A percentile compares a stretch with the other conserved stretches of the same genome.
These are phyloP conservation scores for Claviceps cyperi DNA, from an alignment of 2,329 filamentous ascomycete species.

Conservation along the genomic window DNA sequence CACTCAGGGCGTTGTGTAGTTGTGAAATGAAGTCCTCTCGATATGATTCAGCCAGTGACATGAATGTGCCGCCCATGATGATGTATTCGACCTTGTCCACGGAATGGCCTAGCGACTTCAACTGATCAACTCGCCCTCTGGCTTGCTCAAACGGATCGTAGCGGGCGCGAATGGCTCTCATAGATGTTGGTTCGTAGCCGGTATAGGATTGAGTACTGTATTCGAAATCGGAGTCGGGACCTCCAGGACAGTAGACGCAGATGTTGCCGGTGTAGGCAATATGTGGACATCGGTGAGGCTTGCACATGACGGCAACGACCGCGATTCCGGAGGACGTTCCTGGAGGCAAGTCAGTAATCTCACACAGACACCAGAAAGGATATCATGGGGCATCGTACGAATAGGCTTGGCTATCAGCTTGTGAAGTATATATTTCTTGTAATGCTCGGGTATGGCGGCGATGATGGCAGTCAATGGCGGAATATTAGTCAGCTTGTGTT, in stretches of 20 bases:
- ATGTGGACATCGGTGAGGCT: slow-evolving; percentile 92
- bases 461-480: slow-evolving; percentile 94
- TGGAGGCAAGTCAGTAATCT: slow-evolving; percentile 18
- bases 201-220: slow-evolving; percentile 99
- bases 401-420: slow-evolving; percentile 97
- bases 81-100: slow-evolving; percentile 99
- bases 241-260: slow-evolving; percentile 95
- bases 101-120: slow-evolving; percentile 87
- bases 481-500: slow-evolving; percentile 76
- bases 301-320: slow-evolving; percentile 98
- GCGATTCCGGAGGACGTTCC: slow-evolving; percentile 93
- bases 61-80: slow-evolving; percentile 98
- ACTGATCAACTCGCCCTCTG: slow-evolving; percentile 86
- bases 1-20: slow-evolving; percentile 89
- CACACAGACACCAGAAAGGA: no score
- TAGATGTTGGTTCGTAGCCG: slow-evolving; percentile 94
- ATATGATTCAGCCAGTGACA: slow-evolving; percentile 84
- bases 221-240: slow-evolving; percentile 95
- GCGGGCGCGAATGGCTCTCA: slow-evolving; percentile 90
- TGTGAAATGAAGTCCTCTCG: slow-evolving; percentile 89
- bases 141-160: slow-evolving; percentile 98
- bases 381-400: slow-evolving; percentile 30
- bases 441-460: slow-evolving; percentile 95
- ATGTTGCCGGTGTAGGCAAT: slow-evolving; percentile 98
- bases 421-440: slow-evolving; percentile 97